phyloP scores from a whole-genome alignment of 176 grass and related monocot genomes.

The Aegilops bicornis region DNA sequence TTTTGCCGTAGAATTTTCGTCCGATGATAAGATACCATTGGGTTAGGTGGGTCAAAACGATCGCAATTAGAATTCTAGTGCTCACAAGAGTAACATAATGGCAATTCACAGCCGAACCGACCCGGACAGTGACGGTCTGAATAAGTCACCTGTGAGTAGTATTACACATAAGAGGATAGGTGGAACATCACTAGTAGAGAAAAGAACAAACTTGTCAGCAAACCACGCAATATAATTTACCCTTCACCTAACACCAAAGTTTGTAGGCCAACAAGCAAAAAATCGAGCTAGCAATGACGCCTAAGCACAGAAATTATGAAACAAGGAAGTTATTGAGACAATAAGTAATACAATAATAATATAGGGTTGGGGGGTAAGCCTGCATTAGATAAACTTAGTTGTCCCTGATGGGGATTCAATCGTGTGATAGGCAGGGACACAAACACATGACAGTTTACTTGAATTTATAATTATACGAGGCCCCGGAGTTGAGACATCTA shows the following conservation, averaged over 20 bases:
- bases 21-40: not conserved
- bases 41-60: conserved; percentile 10
- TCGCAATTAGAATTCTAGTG: no score
- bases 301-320: not conserved
- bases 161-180: conserved; percentile 33
- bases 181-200: conserved; percentile 38
- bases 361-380: not conserved
- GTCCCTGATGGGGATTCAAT: not conserved
- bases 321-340: not conserved
- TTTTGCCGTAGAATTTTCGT: not conserved
- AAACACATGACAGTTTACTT: conserved; percentile 4
- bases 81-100: not conserved
- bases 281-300: conserved; percentile 4
- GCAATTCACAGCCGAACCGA: not conserved
- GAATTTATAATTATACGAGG: not conserved
- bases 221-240: not conserved
- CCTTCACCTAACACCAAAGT: conserved; percentile 15
- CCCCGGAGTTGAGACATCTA: not conserved
- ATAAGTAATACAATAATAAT: not conserved
- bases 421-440: not conserved
- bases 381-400: not conserved
- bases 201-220: conserved; percentile 7
- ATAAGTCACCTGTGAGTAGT: not conserved
- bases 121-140: not conserved
- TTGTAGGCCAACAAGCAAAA: not conserved